Base-by-base conservation (phyloP, 495 filamentous ascomycete genomes). In the Jackrogersella multiformis region DNA sequence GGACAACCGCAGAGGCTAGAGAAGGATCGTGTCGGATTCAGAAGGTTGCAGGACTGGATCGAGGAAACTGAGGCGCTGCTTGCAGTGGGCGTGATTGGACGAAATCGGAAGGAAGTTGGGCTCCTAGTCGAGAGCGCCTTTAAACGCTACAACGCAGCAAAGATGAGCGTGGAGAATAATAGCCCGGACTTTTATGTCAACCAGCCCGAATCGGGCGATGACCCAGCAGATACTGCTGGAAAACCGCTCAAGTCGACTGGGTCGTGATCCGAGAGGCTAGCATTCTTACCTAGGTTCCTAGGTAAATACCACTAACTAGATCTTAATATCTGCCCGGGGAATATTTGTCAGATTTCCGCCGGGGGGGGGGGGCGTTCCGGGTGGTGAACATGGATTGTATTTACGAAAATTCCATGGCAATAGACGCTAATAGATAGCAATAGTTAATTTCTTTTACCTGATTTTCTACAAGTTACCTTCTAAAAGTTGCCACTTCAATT, bases 61-160 rank as follows among this genome's bases (percentile, higher is more conserved):
- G 72, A 78, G 30, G 75, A 78, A 58, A 75, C 73, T 12, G 73
- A 75, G 48, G 76, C 73, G 16, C 36, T 75, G 35, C 71, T 75
- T 1, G 61, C 68, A 1, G 70, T 68, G 12, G 81, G 78, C n/a
- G 81, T 81, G 5, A 77, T 80, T 46, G 82, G 77, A 3, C 71
- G 76, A 10, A 75, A 79, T 61, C 71, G 80, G 9, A 77, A 75
- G 49, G 80, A 82, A 71, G 77, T 79, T 9, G 78, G 80, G 0
- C n/a, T 75, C 9, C 52, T 82, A 20, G 78, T 82, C 18, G 78
- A 82, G 68, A 69, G 74, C 16, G 77, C 78, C 4, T 82, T 82
- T 56, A 78, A 72, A 51, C 76, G 77, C 35, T 81, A 81, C 56
- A 81, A 82, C 48, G 79, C 78, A 1, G 80, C 75, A 0, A 81